phyloP scores from a whole-genome alignment of 2,329 filamentous ascomycete genomes.

The Penicillium verrucosum region DNA sequence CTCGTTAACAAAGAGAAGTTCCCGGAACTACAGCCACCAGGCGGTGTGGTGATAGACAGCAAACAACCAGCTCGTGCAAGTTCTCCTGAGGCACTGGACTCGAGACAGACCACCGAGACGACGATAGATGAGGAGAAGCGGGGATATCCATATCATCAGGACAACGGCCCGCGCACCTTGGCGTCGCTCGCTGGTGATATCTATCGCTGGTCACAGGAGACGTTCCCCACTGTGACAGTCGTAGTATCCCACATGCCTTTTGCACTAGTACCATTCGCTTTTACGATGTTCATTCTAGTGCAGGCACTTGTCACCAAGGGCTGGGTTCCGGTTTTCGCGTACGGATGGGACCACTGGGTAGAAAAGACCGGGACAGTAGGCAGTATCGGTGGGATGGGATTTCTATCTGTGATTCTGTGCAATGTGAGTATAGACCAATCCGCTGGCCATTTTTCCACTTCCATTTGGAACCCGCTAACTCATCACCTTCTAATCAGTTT shows the following conservation, averaged over 20 bases:
- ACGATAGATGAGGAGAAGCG: slow-evolving; percentile 34
- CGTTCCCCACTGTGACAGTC: slow-evolving; percentile 66
- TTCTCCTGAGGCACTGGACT: slow-evolving; percentile 3
- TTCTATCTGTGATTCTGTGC: slow-evolving; percentile 67
- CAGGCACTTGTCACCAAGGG: slow-evolving; percentile 70
- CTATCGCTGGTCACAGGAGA: slow-evolving; percentile 63
- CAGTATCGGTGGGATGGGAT: slow-evolving; percentile 68
- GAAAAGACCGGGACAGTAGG: slow-evolving; percentile 66
- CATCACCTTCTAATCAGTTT: slow-evolving; percentile 50
- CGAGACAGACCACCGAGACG: neutral
- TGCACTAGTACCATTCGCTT: slow-evolving; percentile 66
- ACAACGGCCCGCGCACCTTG: slow-evolving; percentile 47
- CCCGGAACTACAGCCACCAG: neutral
- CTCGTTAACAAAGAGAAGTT: slow-evolving; percentile 11
- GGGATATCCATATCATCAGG: slow-evolving; percentile 1
- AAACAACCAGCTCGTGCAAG: neutral
- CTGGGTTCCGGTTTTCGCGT: slow-evolving; percentile 69
- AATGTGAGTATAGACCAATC: slow-evolving; percentile 56
- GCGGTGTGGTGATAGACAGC: neutral
- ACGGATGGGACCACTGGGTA: slow-evolving; percentile 73
- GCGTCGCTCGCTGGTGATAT: slow-evolving; percentile 47
- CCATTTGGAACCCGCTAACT: slow-evolving; percentile 8
- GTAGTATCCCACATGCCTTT: slow-evolving; percentile 66
- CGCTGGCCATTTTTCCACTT: neutral
- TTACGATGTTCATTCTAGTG: slow-evolving; percentile 72